A percentile compares a stretch with the other conserved stretches of the same genome.
These are phyloP conservation scores for Didymella sp. DNA, from an alignment of 2,329 filamentous ascomycete genomes.

Conservation along the genomic window DNA sequence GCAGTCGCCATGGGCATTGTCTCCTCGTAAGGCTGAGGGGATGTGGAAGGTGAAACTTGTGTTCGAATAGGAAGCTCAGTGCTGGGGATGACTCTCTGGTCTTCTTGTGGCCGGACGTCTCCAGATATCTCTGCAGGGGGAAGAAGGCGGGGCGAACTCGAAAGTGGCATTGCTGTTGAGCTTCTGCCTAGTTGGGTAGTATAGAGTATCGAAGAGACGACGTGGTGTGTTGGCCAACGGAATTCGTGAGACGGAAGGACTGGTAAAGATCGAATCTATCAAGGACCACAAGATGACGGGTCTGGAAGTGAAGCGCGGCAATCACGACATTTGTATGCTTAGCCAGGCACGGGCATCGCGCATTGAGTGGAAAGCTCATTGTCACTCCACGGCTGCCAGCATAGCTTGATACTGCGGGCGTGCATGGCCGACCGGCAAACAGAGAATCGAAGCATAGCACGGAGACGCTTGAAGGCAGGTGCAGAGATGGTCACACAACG, in stretches of 20 bases:
- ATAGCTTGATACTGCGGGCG: constrained; percentile 34
- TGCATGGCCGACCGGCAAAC: constrained; percentile 31
- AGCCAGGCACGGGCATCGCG: constrained; percentile 26
- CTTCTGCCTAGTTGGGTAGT: constrained; percentile 28
- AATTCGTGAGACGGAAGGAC: constrained; percentile 38
- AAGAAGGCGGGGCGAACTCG: constrained; percentile 37
- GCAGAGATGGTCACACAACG: constrained; percentile 28
- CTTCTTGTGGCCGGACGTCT: constrained; percentile 24
- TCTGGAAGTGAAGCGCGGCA: constrained; percentile 44
- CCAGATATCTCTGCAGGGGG: constrained; percentile 31
- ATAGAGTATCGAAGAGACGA: constrained; percentile 21
- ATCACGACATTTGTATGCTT: constrained; percentile 42
- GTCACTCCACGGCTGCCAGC: constrained; percentile 45
- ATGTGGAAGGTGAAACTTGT: constrained; percentile 22
- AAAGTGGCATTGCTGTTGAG: constrained; percentile 43
- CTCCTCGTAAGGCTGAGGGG: constrained; percentile 19
- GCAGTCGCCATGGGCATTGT: constrained; percentile 26
- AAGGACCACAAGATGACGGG: constrained; percentile 21
- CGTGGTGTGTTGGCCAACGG: constrained; percentile 38
- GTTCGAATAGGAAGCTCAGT: constrained; percentile 25
- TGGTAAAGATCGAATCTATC: constrained; percentile 29
- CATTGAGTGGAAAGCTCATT: constrained; percentile 42
- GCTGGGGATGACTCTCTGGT: constrained; percentile 29
- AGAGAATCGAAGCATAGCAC: constrained; percentile 25
- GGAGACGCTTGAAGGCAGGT: constrained; percentile 16